Base-by-base conservation (phyloP, 352 stramenopile species). In the Phytopythium montanum region DNA sequence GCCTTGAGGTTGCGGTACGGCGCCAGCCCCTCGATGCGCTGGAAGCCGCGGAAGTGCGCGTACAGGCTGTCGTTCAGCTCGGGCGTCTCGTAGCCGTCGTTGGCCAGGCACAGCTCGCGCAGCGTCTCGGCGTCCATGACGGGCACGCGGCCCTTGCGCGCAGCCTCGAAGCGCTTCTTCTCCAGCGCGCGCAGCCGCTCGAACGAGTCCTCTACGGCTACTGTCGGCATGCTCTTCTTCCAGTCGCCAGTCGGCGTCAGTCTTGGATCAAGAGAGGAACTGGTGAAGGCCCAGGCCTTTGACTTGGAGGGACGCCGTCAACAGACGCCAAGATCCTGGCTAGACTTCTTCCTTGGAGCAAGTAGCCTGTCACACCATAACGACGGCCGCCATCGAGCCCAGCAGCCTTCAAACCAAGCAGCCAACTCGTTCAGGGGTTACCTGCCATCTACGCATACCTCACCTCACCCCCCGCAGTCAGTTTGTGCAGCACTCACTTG, bases 61-160 rank as follows among this genome's bases (percentile, higher is more conserved):
- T 87, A 90, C 46, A 99, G 70, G 34, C 81, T 97, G 61, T 98
- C 94, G 63, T 99, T 98, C 18, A 99, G 83, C 61, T 95, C 88
- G 29, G 92, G 91, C 29, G 92, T 98, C 69, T 97, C 88, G 66
- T 98, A 99, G 41, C 95, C 96, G 53, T 94, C 89, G 67, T 97
- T 92, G 57, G 95, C 85, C 34, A 97, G 53, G 50, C 90, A 97
- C 29, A 95, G 74, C 62, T 90, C 70, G 9, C 73, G 65, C 28
- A 98, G 72, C 26, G 90, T 94, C 61, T 86, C 87, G 23, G 76
- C 80, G 52, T 94, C 86, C 92, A 98, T 97, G 54, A 93, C 68
- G 26, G 90, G 89, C 23, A 97, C 70, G 13, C 74, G 65, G 18
- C 81, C 84, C 60, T 84, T 92, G 55, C 73, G 79, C 42, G 86